Conservation (phyloP, 345 rosid genomes). For the Geranium rotundifolium region DNA sequence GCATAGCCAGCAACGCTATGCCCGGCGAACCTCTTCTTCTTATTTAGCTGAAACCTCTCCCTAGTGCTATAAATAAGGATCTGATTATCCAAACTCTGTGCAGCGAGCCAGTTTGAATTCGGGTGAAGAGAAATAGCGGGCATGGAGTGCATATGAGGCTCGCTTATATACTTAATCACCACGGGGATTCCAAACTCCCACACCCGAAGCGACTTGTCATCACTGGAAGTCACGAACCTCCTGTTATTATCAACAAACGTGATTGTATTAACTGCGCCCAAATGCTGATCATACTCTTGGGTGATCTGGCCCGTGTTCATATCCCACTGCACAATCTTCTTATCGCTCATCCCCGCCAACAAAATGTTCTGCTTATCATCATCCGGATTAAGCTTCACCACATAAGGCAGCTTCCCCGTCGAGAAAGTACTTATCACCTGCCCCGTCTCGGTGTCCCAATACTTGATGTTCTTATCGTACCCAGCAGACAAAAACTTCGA, state of each 20-base stretch:
- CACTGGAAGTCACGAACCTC: slow-evolving; percentile 94
- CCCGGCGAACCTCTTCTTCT: slow-evolving; percentile 94
- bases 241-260: slow-evolving; percentile 93
- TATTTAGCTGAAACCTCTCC: slow-evolving; percentile 95
- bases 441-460: slow-evolving; percentile 96
- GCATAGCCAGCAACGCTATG: slow-evolving; percentile 94
- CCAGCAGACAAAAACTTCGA: slow-evolving; percentile 93
- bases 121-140: slow-evolving; percentile 90
- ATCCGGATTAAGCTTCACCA: slow-evolving; percentile 85
- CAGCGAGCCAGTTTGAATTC: slow-evolving; percentile 89
- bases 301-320: slow-evolving; percentile 84
- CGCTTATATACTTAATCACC: slow-evolving; percentile 94
- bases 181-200: slow-evolving; percentile 99
- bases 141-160: slow-evolving; percentile 99
- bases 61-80: slow-evolving; percentile 79
- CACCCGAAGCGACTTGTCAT: slow-evolving; percentile 95
- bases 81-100: slow-evolving; percentile 96
- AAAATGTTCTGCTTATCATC: slow-evolving; percentile 90
- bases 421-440: slow-evolving; percentile 87
- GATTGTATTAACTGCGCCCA: slow-evolving; percentile 91
- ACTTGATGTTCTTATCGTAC: slow-evolving; percentile 89
- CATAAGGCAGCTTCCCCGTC: slow-evolving; percentile 86
- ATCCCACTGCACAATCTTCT: slow-evolving; percentile 99
- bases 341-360: slow-evolving; percentile 98
- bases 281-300: slow-evolving; percentile 79